phyloP scores from a whole-genome alignment of 2,329 filamentous ascomycete species.

The Cladosporium sp. region DNA sequence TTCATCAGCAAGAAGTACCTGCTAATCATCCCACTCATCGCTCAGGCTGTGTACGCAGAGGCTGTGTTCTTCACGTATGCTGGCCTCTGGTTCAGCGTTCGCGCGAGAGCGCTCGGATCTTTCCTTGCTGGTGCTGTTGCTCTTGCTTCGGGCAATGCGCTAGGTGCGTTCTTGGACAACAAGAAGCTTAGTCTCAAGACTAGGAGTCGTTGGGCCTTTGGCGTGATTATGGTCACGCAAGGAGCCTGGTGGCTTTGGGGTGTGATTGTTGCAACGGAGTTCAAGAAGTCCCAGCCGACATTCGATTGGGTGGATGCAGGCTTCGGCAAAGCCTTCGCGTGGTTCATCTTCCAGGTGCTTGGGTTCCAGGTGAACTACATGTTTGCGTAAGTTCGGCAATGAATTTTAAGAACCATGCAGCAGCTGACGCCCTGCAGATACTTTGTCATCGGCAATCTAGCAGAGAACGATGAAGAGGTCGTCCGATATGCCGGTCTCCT shows the following conservation, averaged over 20 bases:
- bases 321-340: slow-evolving; percentile 62
- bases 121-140: slow-evolving; percentile 67
- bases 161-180: slow-evolving; percentile 64
- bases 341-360: slow-evolving; percentile 64
- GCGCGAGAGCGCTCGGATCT: slow-evolving; percentile 64
- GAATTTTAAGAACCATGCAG: neutral
- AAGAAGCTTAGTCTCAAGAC: slow-evolving; percentile 50
- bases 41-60: slow-evolving; percentile 66
- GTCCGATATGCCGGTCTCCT: slow-evolving; percentile 65
- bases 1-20: slow-evolving; percentile 62
- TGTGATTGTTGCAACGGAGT: slow-evolving; percentile 61
- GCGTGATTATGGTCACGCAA: slow-evolving; percentile 52
- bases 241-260: slow-evolving; percentile 72
- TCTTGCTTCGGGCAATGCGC: slow-evolving; percentile 60
- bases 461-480: slow-evolving; percentile 58
- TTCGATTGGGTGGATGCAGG: slow-evolving; percentile 63
- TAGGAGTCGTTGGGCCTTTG: slow-evolving; percentile 55
- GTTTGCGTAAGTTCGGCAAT: slow-evolving; percentile 51
- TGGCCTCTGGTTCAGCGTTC: slow-evolving; percentile 64
- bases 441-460: slow-evolving; percentile 66
- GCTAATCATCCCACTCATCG: slow-evolving; percentile 63
- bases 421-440: slow-evolving; percentile 44
- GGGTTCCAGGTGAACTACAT: slow-evolving; percentile 72
- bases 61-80: slow-evolving; percentile 66
- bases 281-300: slow-evolving; percentile 52